Percentiles rank a stretch among this genome's conserved stretches.
Evolutionary conservation across 2,329 filamentous ascomycete genomes (phyloP).

Genomic region (Monilinia laxa): DNA sequence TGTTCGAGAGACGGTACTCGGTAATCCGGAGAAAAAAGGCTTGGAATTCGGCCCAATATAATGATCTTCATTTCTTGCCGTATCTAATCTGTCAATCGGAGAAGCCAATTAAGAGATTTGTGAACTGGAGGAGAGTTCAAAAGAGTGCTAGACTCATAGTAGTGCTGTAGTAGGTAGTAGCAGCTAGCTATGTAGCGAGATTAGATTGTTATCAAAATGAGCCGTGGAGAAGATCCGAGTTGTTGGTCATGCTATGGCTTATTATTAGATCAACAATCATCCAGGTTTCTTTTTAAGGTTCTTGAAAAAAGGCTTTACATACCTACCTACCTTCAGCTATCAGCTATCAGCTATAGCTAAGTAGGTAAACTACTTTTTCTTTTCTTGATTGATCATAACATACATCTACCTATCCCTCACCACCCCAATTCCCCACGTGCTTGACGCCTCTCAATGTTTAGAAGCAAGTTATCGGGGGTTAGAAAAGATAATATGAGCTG

Average conservation of each 20-base stretch:
- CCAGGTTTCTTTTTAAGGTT: too few relatives aligned
- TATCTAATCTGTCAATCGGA: constrained; percentile 18
- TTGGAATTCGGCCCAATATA: constrained; percentile 18
- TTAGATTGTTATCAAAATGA: constrained; percentile 21
- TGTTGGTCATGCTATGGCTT: not conserved
- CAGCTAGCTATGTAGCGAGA: constrained; percentile 13
- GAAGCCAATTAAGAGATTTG: constrained; percentile 15
- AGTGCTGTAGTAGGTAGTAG: too few relatives aligned
- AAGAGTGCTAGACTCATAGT: constrained; percentile 1
- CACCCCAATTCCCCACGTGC: not conserved
- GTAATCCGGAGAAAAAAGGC: constrained; percentile 18
- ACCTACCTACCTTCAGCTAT: too few relatives aligned
- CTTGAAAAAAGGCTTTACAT: not conserved
- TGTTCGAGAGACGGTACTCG: constrained; percentile 8
- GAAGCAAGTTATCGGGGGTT: not conserved
- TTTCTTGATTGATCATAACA: not conserved
- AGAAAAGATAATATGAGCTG: constrained; percentile 9
- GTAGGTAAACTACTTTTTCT: not conserved
- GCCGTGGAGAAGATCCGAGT: constrained; percentile 12
- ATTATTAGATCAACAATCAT: constrained; percentile 1
- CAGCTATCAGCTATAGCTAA: too few relatives aligned
- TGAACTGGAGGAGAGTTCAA: constrained; percentile 17
- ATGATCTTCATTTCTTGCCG: constrained; percentile 15
- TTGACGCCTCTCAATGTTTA: not conserved
- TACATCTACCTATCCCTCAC: too few relatives aligned